Conservation (phyloP, 768 basidiomycete species). For the Mycena amicta region DNA sequence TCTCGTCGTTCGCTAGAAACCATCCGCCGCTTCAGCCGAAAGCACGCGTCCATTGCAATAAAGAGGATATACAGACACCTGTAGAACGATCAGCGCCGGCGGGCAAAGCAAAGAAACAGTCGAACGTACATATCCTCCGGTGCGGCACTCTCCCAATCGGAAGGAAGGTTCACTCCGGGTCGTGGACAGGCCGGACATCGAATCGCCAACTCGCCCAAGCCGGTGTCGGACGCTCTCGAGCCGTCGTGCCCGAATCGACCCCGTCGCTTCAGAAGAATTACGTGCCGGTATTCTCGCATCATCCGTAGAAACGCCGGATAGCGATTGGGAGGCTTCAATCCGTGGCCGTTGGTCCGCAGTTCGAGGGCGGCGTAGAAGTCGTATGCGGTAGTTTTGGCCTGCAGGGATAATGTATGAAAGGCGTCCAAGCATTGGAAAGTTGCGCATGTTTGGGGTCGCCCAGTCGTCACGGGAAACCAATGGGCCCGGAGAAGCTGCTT, state of each 20-base stretch:
- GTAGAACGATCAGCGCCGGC: neutral
- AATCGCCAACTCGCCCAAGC: neutral
- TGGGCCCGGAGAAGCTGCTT: conserved; percentile 34
- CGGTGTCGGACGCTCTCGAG: neutral
- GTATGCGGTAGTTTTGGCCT: conserved; percentile 29
- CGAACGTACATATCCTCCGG: neutral
- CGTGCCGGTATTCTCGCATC: neutral
- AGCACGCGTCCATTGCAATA: conserved; percentile 8
- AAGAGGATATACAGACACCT: conserved; percentile 14
- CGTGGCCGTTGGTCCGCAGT: conserved; percentile 29
- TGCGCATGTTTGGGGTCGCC: conserved; percentile 28
- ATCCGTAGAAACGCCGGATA: neutral
- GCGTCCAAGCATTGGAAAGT: conserved; percentile 28
- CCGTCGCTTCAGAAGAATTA: neutral
- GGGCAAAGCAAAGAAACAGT: neutral
- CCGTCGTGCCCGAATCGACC: neutral
- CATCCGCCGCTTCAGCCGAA: conserved; percentile 8
- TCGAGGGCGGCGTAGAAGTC: conserved; percentile 30
- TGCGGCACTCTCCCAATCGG: conserved; percentile 7
- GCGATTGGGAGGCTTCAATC: conserved; percentile 9
- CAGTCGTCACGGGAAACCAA: conserved; percentile 28
- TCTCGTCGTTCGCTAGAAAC: conserved; percentile 6
- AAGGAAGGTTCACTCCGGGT: conserved; percentile 18
- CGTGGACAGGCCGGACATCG: conserved; percentile 24
- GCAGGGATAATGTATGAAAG: conserved; percentile 32